These are phyloP conservation scores for Mariannaea elegans DNA, from an alignment of 2,329 filamentous ascomycete species.

Conservation along the genomic window DNA sequence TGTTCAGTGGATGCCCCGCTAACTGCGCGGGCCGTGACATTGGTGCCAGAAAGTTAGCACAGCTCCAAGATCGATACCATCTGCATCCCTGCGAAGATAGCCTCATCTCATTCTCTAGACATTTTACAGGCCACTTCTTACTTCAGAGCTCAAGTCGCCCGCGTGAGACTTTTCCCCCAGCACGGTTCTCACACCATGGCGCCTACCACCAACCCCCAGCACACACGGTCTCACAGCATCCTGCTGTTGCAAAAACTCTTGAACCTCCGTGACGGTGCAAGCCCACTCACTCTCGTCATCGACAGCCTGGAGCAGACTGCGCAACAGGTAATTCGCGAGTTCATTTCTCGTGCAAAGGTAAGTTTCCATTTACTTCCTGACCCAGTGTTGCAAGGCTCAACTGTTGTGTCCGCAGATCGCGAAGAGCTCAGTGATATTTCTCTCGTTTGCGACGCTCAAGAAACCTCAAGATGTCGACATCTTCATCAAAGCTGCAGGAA, in stretches of 20 bases:
- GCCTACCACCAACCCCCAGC: conserved; percentile 61
- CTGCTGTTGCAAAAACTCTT: conserved; percentile 85
- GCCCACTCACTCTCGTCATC: conserved; percentile 85
- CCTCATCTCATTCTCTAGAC: neutral
- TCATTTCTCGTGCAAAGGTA: conserved; percentile 80
- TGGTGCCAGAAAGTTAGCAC: neutral
- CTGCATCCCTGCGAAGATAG: neutral
- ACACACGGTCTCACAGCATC: conserved; percentile 84
- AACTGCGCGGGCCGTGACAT: neutral
- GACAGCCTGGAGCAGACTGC: conserved; percentile 87
- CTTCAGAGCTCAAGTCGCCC: neutral
- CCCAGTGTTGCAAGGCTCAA: conserved; percentile 8
- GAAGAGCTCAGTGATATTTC: conserved; percentile 75
- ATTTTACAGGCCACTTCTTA: no score
- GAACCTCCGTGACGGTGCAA: conserved; percentile 79
- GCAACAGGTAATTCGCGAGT: conserved; percentile 74
- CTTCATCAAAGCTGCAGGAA: conserved; percentile 72
- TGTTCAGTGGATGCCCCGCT: conserved; percentile 13
- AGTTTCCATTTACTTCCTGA: neutral
- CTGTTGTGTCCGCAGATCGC: conserved; percentile 53
- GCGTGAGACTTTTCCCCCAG: neutral
- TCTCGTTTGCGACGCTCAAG: conserved; percentile 79
- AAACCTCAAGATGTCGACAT: conserved; percentile 71
- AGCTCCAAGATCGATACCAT: neutral
- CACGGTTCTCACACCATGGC: conserved; percentile 56